A percentile compares a stretch with the other conserved stretches of the same genome.
Conservation (phyloP, 2,329 filamentous ascomycete species). For the Stagonosporopsis chrysanthemi region DNA sequence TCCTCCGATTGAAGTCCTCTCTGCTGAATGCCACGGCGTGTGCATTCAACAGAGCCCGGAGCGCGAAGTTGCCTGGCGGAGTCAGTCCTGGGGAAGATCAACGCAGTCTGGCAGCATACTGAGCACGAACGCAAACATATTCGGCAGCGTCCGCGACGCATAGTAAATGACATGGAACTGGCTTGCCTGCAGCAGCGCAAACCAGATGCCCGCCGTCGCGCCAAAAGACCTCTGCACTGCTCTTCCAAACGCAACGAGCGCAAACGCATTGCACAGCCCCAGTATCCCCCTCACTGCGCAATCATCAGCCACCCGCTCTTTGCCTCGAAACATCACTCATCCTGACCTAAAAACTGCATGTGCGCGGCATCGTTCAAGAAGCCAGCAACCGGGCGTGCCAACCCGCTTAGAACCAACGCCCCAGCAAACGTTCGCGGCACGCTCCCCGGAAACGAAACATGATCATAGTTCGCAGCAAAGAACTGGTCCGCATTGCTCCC, state of each 20-base stretch:
- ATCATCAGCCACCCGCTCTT: not conserved
- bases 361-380: conserved; percentile 64
- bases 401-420: conserved; percentile 74
- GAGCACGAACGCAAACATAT: conserved; percentile 93
- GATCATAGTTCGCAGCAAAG: conserved; percentile 77
- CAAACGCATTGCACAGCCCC: conserved; percentile 75
- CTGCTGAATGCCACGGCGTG: conserved; percentile 48
- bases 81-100: not conserved
- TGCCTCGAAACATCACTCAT: not conserved
- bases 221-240: conserved; percentile 75
- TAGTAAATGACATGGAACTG: conserved; percentile 97
- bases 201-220: conserved; percentile 75
- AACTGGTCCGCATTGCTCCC: conserved; percentile 60
- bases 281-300: conserved; percentile 74
- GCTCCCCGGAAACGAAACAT: conserved; percentile 87
- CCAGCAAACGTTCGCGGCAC: conserved; percentile 93
- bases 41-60: conserved; percentile 60
- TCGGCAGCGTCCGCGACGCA: conserved; percentile 87
- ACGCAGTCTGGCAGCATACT: conserved; percentile 62
- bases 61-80: conserved; percentile 69
- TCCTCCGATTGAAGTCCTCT: conserved; percentile 54
- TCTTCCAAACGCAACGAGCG: conserved; percentile 70
- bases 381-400: conserved; percentile 71
- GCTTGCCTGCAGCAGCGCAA: conserved; percentile 74
- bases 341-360: conserved; percentile 64